Evolutionary conservation across 208 protist species (phyloP), one percentile per base, ranked within the genome.

Genomic region (Leishmania lainsoni): DNA sequence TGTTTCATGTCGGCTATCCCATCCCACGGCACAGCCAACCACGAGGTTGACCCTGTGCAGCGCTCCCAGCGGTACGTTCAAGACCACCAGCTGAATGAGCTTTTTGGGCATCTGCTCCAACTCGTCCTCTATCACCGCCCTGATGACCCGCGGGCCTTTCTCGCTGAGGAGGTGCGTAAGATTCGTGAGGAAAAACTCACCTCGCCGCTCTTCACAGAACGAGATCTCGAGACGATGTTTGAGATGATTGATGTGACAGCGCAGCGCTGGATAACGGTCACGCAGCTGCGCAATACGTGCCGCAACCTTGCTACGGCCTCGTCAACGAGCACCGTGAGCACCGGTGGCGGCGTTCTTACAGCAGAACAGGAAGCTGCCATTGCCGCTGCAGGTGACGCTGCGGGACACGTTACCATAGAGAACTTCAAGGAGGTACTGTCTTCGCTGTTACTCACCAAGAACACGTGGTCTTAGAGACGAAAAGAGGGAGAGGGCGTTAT

Each of bases 201-300:
- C 32, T 93, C 92, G 6, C 91, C 90, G 12, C 89, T 98, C 45
- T 96, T 98, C 80, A 90, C 76, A 16, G 94, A 98, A 32, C 80
- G 94, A 66, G 95, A 98, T 76, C 83, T 98, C 49, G 93, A 96
- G 78, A 98, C 94, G 20, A 98, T 98, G 93, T 98, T 97, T 74
- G 89, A 97, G 71, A 87, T 97, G 65, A 97, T 97, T 71, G 95
- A 98, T 83, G 92, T 97, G 26, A 97, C 95, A 0, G 87, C 89
- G 72, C 95, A 98, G 88, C 86, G 88, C 20, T 93, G 86, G 86
- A 92, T 98, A 68, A 96, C 95, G 3, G 86, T 94, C 29, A 76
- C 78, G 48, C 95, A 98, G 79, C 88, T 98, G 70, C 92, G 93
- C 52, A 96, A 98, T 85, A 94, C 91, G 17, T 96, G 91, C 81